Percentiles rank a stretch among this genome's conserved stretches.
Conservation (phyloP, 2,329 filamentous ascomycete species). For the Aspergillus spinulosporus region DNA sequence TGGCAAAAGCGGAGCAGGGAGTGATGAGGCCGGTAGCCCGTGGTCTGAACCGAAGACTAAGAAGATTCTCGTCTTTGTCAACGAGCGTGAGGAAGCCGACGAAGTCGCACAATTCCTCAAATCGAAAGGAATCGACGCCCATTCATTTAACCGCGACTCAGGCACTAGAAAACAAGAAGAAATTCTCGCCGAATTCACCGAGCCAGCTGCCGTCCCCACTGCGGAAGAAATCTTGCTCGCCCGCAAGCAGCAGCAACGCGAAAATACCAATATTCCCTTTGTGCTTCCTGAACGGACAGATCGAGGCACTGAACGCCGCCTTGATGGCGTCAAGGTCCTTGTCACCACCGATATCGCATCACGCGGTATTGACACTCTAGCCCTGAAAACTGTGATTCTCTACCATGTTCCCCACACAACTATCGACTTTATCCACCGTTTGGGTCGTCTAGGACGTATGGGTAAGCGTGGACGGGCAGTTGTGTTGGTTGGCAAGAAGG, state of each 20-base stretch:
- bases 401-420: conserved; percentile 98
- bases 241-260: conserved; percentile 29
- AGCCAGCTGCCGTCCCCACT: conserved; percentile 38
- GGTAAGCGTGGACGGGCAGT: conserved; percentile 84
- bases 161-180: conserved; percentile 74
- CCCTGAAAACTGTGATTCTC: conserved; percentile 85
- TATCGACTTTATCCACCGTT: conserved; percentile 95
- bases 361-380: conserved; percentile 88
- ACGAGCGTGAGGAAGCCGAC: conserved; percentile 86
- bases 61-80: conserved; percentile 92
- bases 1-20: conserved; percentile 66
- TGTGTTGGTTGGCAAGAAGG: conserved; percentile 84
- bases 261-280: conserved; percentile 44
- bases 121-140: conserved; percentile 83
- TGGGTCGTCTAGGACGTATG: conserved; percentile 91
- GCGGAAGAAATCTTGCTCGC: conserved; percentile 37
- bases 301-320: conserved; percentile 44
- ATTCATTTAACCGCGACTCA: conserved; percentile 82
- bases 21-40: conserved; percentile 35
- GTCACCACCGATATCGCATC: conserved; percentile 93
- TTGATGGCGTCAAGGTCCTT: conserved; percentile 82
- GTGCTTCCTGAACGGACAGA: conserved; percentile 38
- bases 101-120: conserved; percentile 76
- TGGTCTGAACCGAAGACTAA: conserved; percentile 60
- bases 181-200: conserved; percentile 72